Evolutionary conservation across 805 yeast species (phyloP).

Genomic region (Candida tallmaniae): DNA sequence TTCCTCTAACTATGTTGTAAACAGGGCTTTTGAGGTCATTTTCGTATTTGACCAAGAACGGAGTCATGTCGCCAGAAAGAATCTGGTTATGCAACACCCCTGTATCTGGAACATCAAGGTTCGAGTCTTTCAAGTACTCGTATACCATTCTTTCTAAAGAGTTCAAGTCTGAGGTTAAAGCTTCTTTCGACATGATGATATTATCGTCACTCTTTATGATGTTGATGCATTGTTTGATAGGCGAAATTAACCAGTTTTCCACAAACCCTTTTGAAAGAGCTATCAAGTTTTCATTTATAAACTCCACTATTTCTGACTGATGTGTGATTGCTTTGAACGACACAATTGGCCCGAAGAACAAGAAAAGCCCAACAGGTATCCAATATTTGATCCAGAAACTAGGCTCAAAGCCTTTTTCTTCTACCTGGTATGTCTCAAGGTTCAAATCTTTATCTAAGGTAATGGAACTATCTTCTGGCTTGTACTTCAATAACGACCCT

Average conservation of each 20-base stretch:
- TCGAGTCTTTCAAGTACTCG: constrained; percentile 46
- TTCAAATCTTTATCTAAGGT: constrained; percentile 1
- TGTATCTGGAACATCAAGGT: constrained; percentile 15
- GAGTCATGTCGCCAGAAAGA: constrained; percentile 70
- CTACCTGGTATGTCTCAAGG: no score
- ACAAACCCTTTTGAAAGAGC: constrained; percentile 67
- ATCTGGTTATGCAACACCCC: constrained; percentile 45
- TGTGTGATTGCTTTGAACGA: constrained; percentile 42
- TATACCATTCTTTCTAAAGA: constrained; percentile 86
- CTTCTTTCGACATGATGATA: constrained; percentile 70
- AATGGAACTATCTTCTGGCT: constrained; percentile 5
- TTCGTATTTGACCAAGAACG: constrained; percentile 79
- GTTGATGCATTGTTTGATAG: constrained; percentile 63
- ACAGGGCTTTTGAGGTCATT: constrained; percentile 67
- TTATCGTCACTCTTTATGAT: constrained; percentile 78
- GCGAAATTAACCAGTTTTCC: constrained; percentile 80
- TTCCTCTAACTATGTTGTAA: constrained; percentile 59
- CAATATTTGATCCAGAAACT: constrained; percentile 46
- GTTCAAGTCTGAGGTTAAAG: constrained; percentile 70
- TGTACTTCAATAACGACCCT: constrained; percentile 11
- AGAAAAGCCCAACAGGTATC: constrained; percentile 47
- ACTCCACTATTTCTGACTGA: constrained; percentile 48
- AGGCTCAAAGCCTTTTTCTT: constrained; percentile 5
- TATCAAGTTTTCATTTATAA: constrained; percentile 55
- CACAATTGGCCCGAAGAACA: constrained; percentile 53